phyloP scores from a whole-genome alignment of 345 rosid species.

The Linum trigynum region DNA sequence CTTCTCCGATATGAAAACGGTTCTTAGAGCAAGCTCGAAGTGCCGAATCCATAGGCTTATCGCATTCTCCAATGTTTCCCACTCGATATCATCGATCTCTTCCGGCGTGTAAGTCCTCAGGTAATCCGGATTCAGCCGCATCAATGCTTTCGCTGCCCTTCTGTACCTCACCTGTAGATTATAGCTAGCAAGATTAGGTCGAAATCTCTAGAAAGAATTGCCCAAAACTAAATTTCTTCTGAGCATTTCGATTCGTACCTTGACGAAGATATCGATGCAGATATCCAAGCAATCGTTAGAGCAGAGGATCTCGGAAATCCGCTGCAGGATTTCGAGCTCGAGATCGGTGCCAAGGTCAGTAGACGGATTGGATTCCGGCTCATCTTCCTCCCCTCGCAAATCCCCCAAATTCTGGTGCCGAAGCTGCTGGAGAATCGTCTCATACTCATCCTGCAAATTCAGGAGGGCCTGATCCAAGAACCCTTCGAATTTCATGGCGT shows the following conservation, averaged over 20 bases:
- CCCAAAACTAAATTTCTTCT: too few species aligned
- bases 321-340: slow-evolving; percentile 35
- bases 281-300: slow-evolving; percentile 60
- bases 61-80: slow-evolving; percentile 55
- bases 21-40: slow-evolving; percentile 40
- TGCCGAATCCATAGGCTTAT: slow-evolving; percentile 51
- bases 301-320: slow-evolving; percentile 39
- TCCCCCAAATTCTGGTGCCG: slow-evolving; percentile 36
- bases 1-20: slow-evolving; percentile 44
- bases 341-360: slow-evolving; percentile 37
- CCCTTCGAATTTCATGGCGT: slow-evolving; percentile 57
- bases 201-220: too few species aligned
- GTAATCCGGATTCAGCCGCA: slow-evolving; percentile 49
- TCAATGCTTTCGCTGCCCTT: slow-evolving; percentile 55
- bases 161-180: slow-evolving; percentile 39
- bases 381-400: slow-evolving; percentile 3
- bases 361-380: slow-evolving; percentile 9
- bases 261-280: slow-evolving; percentile 50
- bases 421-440: slow-evolving; percentile 32
- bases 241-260: slow-evolving; percentile 18
- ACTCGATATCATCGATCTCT: slow-evolving; percentile 55
- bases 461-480: slow-evolving; percentile 55
- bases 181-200: too few species aligned
- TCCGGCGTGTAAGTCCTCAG: slow-evolving; percentile 40
- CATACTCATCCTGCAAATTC: slow-evolving; percentile 49